Base-by-base conservation (phyloP, 2,329 filamentous ascomycete genomes). In the Cytospora piceae region DNA sequence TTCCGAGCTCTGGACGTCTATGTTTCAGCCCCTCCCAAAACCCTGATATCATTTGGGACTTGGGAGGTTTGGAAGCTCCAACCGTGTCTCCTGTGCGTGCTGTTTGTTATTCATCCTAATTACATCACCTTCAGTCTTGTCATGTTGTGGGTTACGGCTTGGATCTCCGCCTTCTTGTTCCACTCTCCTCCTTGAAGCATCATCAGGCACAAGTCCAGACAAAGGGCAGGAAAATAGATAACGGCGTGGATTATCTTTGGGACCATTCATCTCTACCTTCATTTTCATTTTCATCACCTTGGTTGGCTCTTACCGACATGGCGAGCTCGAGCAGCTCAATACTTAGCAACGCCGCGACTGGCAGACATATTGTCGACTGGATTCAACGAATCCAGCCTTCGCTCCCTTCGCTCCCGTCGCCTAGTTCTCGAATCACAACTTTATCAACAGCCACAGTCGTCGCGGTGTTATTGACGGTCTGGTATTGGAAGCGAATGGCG, bases 91-190 rank as follows among this genome's bases (percentile, higher is more conserved):
- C 24, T 57, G 52, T 54, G 39, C 52, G 53, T 63, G 37, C 37
- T 60, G 39, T 27, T 56, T 58, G 37, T 37, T 39, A 32, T 61
- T 61, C 31, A 27, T 29, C 27, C 5, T 29, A 29, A 29, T 17
- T 53, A 32, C 59, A 57, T 24, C 24, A 49, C 46, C n/a, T 8
- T 24, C 46, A 56, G 49, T 52, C 56, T 42, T 66, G 66, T 67
- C 63, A 65, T 67, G 66, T 64, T 65, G 66, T 67, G 66, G 66
- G 63, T 66, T 59, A 63, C 59, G 46, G 66, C 55, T 54, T 66
- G 59, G 51, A 61, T 64, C 51, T 67, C 59, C 60, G 53, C 63
- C 63, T 67, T 58, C 39, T 32, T 60, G 39, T 65, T 60, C 51
- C 39, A 65, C 46, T 67, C 65, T 27, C 56, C 66, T 32, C 63